Percentiles rank a stretch among this genome's conserved stretches.
phyloP scores from a whole-genome alignment of 2,329 filamentous ascomycete genomes.

The Pleurostoma richardsiae region DNA sequence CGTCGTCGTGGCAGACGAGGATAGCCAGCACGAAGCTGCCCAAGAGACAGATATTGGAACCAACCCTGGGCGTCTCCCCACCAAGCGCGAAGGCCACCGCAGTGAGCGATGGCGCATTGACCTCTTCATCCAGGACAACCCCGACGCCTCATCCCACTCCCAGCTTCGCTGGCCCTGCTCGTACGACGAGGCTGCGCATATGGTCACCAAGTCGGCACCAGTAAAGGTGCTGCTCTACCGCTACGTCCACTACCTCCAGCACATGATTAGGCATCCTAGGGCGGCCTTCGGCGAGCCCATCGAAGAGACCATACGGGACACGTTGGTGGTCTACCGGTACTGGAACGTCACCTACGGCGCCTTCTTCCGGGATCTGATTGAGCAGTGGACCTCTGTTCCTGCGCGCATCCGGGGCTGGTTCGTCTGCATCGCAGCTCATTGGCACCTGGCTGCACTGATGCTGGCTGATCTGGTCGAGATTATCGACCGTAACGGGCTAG shows the following conservation, averaged over 20 bases:
- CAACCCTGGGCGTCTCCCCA: conserved; percentile 11
- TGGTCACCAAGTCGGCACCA: conserved; percentile 47
- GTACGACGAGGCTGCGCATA: conserved; percentile 42
- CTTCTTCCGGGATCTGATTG: conserved; percentile 47
- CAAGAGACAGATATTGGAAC: conserved; percentile 13
- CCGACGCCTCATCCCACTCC: conserved; percentile 11
- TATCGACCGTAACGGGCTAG: conserved; percentile 34
- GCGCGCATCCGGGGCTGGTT: conserved; percentile 55
- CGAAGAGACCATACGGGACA: conserved; percentile 41
- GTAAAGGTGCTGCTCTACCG: conserved; percentile 56
- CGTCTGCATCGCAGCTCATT: conserved; percentile 50
- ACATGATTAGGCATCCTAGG: conserved; percentile 35
- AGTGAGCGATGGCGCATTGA: conserved; percentile 21
- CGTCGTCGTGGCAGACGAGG: conserved; percentile 31
- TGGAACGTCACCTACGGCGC: conserved; percentile 47
- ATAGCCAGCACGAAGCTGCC: conserved; percentile 29
- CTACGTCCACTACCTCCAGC: conserved; percentile 50
- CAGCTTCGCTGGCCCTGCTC: conserved; percentile 47
- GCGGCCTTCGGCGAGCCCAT: conserved; percentile 25
- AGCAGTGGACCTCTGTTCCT: conserved; percentile 43
- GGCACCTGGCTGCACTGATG: conserved; percentile 50
- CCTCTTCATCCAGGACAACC: conserved; percentile 27
- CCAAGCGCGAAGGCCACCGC: conserved; percentile 3
- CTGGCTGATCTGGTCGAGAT: conserved; percentile 48
- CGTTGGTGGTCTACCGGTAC: conserved; percentile 45